Evolutionary conservation across 1,284 basidiomycete genomes (phyloP).

Genomic region (Austroboletus niveus): DNA sequence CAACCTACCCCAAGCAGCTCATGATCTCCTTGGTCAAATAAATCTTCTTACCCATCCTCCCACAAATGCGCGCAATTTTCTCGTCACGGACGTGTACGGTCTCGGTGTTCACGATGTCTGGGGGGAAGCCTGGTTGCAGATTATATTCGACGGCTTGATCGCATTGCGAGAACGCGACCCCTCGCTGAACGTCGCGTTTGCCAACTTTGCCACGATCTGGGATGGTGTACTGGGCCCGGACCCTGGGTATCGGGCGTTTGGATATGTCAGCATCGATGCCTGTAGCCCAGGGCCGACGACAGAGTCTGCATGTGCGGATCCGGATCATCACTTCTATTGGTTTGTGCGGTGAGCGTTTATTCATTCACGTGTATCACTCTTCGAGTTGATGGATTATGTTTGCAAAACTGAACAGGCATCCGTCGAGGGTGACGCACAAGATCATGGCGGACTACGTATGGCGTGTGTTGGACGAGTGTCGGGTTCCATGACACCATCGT

Average conservation of each 20-base stretch:
- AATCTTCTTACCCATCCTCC: constrained; percentile 39
- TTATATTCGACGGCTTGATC: constrained; percentile 38
- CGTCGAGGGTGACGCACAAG: constrained; percentile 40
- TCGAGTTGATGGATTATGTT: background rate
- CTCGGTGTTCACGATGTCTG: constrained; percentile 36
- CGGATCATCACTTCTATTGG: constrained; percentile 51
- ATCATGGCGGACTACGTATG: constrained; percentile 50
- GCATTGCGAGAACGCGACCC: constrained; percentile 25
- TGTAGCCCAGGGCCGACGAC: constrained; percentile 37
- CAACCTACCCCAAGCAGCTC: constrained; percentile 35
- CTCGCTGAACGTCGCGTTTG: constrained; percentile 41
- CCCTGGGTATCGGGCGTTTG: constrained; percentile 47
- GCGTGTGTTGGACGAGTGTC: constrained; percentile 39
- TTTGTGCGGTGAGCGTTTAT: constrained; percentile 40
- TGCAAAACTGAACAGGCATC: constrained; percentile 32
- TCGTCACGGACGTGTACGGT: constrained; percentile 49
- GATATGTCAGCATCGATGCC: constrained; percentile 41
- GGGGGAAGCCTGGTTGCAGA: constrained; percentile 44
- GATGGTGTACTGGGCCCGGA: constrained; percentile 39
- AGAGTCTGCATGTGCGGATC: constrained; percentile 38
- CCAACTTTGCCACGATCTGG: constrained; percentile 47
- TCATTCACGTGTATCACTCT: background rate
- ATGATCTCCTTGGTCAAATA: constrained; percentile 38
- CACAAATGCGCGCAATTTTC: constrained; percentile 43
- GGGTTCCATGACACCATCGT: background rate